Percentiles rank a stretch among this genome's conserved stretches.
Evolutionary conservation across 2,329 filamentous ascomycete genomes (phyloP).

Genomic region (Diaporthe sp.): DNA sequence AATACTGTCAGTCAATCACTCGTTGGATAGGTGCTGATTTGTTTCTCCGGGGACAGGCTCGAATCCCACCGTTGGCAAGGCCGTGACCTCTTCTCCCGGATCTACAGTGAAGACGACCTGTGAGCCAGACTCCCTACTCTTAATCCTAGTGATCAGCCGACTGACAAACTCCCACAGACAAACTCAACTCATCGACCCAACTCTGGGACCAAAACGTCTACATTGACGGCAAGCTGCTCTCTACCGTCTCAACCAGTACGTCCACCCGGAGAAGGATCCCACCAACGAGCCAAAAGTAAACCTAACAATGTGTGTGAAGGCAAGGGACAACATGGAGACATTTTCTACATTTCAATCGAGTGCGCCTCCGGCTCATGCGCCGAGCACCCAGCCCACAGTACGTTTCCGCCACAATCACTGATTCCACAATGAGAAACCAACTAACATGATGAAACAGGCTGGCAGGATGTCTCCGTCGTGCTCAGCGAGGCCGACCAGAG

Average conservation of each 20-base stretch:
- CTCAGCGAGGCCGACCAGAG: slow-evolving; percentile 1
- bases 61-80: background rate
- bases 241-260: slow-evolving; percentile 9
- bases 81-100: background rate
- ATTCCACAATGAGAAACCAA: background rate
- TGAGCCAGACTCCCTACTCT: background rate
- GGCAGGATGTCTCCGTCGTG: slow-evolving; percentile 13
- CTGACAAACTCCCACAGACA: background rate
- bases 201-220: slow-evolving; percentile 23
- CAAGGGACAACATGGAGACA: slow-evolving; percentile 13
- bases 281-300: background rate
- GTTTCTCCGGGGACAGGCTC: background rate
- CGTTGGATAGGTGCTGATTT: background rate
- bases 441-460: background rate
- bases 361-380: slow-evolving; percentile 3
- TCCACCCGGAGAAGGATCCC: background rate
- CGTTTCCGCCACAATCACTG: background rate
- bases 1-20: background rate
- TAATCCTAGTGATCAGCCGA: background rate
- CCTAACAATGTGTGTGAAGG: background rate
- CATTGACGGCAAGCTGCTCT: background rate
- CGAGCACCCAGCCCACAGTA: slow-evolving; percentile 7
- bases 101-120: slow-evolving; percentile 8
- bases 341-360: slow-evolving; percentile 22
- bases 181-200: slow-evolving; percentile 12